A percentile compares a stretch with the other conserved stretches of the same genome.
Evolutionary conservation across 192 early-diverging fungal genomes (phyloP).

Genomic region (Mortierella antarctica): DNA sequence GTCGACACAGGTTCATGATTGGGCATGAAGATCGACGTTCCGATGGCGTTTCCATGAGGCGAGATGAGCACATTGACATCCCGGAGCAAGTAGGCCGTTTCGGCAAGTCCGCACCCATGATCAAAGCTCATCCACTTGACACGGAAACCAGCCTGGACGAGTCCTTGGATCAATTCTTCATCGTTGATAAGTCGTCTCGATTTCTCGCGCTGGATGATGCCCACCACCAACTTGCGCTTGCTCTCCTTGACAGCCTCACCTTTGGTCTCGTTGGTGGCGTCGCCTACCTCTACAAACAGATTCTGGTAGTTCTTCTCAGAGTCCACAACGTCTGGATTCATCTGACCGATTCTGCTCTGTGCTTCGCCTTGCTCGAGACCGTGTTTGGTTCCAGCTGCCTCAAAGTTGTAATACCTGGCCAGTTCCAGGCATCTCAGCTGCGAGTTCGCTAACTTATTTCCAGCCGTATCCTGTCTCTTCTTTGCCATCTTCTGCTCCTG

Average conservation of each 20-base stretch:
- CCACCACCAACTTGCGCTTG: constrained; percentile 30
- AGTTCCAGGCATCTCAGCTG: constrained; percentile 14
- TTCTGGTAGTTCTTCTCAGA: constrained; percentile 1
- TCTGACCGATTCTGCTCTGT: constrained; percentile 1
- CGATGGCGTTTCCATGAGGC: constrained; percentile 39
- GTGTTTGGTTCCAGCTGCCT: neutral
- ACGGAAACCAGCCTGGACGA: constrained; percentile 29
- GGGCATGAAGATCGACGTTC: constrained; percentile 40
- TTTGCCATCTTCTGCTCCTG: neutral
- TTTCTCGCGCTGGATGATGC: constrained; percentile 32
- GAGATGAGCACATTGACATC: constrained; percentile 37
- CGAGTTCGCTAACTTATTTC: neutral
- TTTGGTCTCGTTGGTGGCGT: neutral
- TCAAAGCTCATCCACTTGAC: constrained; percentile 51
- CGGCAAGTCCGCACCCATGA: constrained; percentile 39
- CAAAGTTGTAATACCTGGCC: constrained; percentile 36
- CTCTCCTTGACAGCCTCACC: neutral
- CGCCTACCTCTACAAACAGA: neutral
- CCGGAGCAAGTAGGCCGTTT: constrained; percentile 37
- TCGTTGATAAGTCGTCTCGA: constrained; percentile 35
- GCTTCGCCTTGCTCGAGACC: neutral
- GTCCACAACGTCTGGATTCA: constrained; percentile 1
- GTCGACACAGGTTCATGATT: constrained; percentile 22
- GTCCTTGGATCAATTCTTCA: constrained; percentile 18
- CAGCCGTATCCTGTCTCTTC: neutral